Conservation (phyloP, 768 basidiomycete species). For the Tubosaeta brunneosetosa region DNA sequence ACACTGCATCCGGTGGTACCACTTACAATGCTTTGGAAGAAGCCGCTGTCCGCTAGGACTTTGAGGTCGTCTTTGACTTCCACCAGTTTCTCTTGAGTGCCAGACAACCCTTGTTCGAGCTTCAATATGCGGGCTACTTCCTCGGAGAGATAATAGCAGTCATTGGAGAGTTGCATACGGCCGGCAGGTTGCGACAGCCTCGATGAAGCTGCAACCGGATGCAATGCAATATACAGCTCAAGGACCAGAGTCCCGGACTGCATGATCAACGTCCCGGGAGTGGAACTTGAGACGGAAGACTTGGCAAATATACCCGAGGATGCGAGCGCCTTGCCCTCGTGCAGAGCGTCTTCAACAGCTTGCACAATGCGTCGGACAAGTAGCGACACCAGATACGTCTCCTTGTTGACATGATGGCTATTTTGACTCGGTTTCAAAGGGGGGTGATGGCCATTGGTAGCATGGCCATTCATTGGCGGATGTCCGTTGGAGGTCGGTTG, state of each 20-base stretch:
- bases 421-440: slow-evolving; percentile 19
- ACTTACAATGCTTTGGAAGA: slow-evolving; percentile 65
- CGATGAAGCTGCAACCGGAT: slow-evolving; percentile 56
- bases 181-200: slow-evolving; percentile 48
- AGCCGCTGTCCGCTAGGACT: slow-evolving; percentile 63
- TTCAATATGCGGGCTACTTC: slow-evolving; percentile 35
- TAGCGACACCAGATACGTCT: slow-evolving; percentile 57
- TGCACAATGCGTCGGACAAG: slow-evolving; percentile 50
- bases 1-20: background rate
- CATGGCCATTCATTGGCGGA: slow-evolving; percentile 22
- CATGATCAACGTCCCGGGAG: slow-evolving; percentile 52
- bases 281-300: slow-evolving; percentile 23
- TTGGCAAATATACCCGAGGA: slow-evolving; percentile 50
- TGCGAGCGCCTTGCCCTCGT: slow-evolving; percentile 63
- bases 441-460: slow-evolving; percentile 11
- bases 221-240: slow-evolving; percentile 76
- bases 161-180: slow-evolving; percentile 77
- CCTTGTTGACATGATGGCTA: slow-evolving; percentile 28
- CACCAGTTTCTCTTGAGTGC: slow-evolving; percentile 42
- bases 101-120: slow-evolving; percentile 25
- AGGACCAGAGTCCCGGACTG: slow-evolving; percentile 62
- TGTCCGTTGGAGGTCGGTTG: slow-evolving; percentile 32
- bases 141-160: slow-evolving; percentile 62
- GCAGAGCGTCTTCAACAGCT: slow-evolving; percentile 56
- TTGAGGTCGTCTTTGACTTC: slow-evolving; percentile 51